Conservation (phyloP, 495 filamentous ascomycete genomes). For the Daldinia grandis region DNA sequence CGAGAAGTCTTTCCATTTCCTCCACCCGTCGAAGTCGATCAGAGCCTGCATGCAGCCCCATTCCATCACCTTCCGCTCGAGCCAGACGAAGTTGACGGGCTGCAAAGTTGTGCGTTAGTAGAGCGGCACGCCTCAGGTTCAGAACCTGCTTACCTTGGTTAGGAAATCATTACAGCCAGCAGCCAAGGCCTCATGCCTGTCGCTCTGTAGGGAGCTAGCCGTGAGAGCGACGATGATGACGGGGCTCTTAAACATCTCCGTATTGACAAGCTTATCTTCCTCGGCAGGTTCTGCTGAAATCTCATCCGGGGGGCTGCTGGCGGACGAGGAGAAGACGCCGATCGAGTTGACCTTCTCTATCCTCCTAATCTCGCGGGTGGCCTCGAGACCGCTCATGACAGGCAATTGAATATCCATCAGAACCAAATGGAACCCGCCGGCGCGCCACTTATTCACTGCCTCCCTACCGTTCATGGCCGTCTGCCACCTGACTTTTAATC, state of each 20-base stretch:
- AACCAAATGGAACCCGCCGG: slow-evolving; percentile 95
- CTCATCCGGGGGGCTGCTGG: slow-evolving; percentile 53
- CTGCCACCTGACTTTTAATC: slow-evolving; percentile 96
- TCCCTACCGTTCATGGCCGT: slow-evolving; percentile 94
- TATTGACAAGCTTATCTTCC: slow-evolving; percentile 74
- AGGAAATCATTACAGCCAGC: slow-evolving; percentile 98
- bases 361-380: slow-evolving; percentile 94
- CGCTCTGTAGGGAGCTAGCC: slow-evolving; percentile 89
- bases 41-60: slow-evolving; percentile 99
- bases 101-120: slow-evolving; percentile 47
- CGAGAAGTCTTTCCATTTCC: slow-evolving; percentile 90
- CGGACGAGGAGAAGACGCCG: slow-evolving; percentile 74
- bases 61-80: slow-evolving; percentile 96
- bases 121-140: background rate
- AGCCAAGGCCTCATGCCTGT: slow-evolving; percentile 92
- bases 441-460: slow-evolving; percentile 90
- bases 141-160: slow-evolving; percentile 78
- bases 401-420: slow-evolving; percentile 99
- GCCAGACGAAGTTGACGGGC: slow-evolving; percentile 98
- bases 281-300: slow-evolving; percentile 51
- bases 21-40: slow-evolving; percentile 98
- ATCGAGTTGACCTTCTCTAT: slow-evolving; percentile 90
- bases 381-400: slow-evolving; percentile 95
- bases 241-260: slow-evolving; percentile 87
- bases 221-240: slow-evolving; percentile 98